phyloP scores from a whole-genome alignment of 495 filamentous ascomycete genomes.

The Penicillium egyptiacum region DNA sequence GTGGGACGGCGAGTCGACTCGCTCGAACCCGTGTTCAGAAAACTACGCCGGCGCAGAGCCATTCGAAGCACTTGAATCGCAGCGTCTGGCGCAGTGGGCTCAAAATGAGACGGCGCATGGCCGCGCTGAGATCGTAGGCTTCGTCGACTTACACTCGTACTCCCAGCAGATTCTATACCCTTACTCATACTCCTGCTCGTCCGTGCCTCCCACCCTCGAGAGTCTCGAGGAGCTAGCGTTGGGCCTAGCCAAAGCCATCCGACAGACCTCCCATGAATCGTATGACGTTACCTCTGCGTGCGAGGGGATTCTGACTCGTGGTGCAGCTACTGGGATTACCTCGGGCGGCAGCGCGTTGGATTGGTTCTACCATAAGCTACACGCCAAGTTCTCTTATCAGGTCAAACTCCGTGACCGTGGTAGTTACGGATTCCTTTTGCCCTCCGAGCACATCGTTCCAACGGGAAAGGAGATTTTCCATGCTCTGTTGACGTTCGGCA shows the following conservation, averaged over 20 bases:
- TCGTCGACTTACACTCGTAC: conserved; percentile 93
- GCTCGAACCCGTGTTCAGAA: conserved; percentile 86
- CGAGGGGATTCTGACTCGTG: conserved; percentile 63
- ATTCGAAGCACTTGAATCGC: conserved; percentile 82
- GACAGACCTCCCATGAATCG: conserved; percentile 66
- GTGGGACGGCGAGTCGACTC: conserved; percentile 70
- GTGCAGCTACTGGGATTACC: conserved; percentile 46
- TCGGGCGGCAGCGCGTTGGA: conserved; percentile 85
- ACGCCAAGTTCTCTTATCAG: conserved; percentile 84
- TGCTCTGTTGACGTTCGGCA: conserved; percentile 76
- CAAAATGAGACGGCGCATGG: conserved; percentile 74
- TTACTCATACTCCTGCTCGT: conserved; percentile 79
- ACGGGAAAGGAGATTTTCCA: conserved; percentile 84
- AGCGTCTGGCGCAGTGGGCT: conserved; percentile 76
- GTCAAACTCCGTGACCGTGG: conserved; percentile 94
- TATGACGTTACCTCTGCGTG: conserved; percentile 88
- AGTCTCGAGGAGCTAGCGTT: conserved; percentile 87
- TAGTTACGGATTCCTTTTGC: conserved; percentile 90
- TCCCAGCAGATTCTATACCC: conserved; percentile 94
- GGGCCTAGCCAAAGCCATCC: conserved; percentile 87
- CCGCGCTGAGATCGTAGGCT: conserved; percentile 70
- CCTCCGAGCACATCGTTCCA: conserved; percentile 82
- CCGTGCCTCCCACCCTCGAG: conserved; percentile 79
- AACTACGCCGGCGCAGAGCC: conserved; percentile 81
- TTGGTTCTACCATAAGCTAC: conserved; percentile 91